phyloP scores from a whole-genome alignment of 2,329 filamentous ascomycete genomes.

The Monilinia aucupariae region DNA sequence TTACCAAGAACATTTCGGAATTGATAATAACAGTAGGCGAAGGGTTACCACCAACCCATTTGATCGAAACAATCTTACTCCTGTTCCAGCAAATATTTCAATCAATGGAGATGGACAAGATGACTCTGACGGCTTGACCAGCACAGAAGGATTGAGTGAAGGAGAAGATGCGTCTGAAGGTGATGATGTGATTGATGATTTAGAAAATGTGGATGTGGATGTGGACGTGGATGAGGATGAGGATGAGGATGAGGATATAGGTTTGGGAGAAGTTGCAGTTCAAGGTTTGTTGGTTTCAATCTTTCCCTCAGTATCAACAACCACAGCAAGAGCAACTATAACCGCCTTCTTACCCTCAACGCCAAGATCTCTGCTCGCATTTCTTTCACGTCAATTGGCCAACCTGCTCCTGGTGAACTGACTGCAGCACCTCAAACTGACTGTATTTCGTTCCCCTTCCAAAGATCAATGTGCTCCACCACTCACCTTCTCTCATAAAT shows the following conservation, averaged over 20 bases:
- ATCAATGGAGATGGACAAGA: neutral
- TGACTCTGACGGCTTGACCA: neutral
- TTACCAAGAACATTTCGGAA: conserved; percentile 14
- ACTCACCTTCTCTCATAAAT: conserved; percentile 13
- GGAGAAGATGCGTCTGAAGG: conserved; percentile 10
- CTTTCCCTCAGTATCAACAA: neutral
- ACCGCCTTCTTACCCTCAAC: neutral
- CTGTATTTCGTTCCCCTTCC: neutral
- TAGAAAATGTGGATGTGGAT: conserved; percentile 13
- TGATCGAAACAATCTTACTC: neutral
- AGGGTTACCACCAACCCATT: conserved; percentile 2
- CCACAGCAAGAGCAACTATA: neutral
- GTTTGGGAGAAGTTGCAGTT: conserved; percentile 14
- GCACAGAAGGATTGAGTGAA: conserved; percentile 1
- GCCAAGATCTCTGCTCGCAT: neutral
- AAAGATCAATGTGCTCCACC: neutral
- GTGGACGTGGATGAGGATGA: conserved; percentile 17
- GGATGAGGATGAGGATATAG: conserved; percentile 17
- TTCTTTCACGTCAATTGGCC: neutral
- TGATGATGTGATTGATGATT: conserved; percentile 1
- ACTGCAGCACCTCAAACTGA: neutral
- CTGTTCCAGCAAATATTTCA: neutral
- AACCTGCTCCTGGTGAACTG: neutral
- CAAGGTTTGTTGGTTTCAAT: conserved; percentile 16
- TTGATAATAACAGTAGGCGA: neutral